phyloP scores from a whole-genome alignment of 2,329 filamentous ascomycete species.

The Calonectria pauciramosa region DNA sequence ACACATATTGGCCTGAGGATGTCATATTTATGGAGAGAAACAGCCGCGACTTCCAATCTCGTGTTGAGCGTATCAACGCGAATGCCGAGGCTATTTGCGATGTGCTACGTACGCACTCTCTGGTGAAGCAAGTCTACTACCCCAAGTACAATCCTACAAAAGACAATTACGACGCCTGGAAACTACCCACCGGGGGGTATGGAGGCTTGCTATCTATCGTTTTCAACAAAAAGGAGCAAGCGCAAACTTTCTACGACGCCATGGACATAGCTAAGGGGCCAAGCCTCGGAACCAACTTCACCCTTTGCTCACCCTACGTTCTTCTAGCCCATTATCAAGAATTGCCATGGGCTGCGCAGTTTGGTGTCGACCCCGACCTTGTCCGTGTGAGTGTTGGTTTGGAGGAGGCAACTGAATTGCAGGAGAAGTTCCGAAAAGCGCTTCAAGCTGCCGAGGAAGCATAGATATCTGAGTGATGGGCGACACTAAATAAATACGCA shows the following conservation, averaged over 20 bases:
- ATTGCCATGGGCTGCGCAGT: slow-evolving; percentile 88
- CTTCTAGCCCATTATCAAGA: slow-evolving; percentile 92
- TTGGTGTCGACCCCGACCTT: slow-evolving; percentile 84
- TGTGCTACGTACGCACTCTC: slow-evolving; percentile 70
- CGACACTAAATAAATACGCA: not conserved
- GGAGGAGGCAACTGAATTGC: slow-evolving; percentile 80
- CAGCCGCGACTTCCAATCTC: slow-evolving; percentile 88
- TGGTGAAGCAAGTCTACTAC: slow-evolving; percentile 87
- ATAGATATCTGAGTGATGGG: slow-evolving; percentile 4
- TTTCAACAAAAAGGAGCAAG: slow-evolving; percentile 78
- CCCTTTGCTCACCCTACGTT: slow-evolving; percentile 90
- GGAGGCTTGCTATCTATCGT: slow-evolving; percentile 90
- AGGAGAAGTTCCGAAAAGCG: slow-evolving; percentile 75
- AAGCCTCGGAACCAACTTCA: slow-evolving; percentile 97
- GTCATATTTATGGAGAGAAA: slow-evolving; percentile 96
- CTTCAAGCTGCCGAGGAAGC: slow-evolving; percentile 68
- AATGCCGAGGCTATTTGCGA: slow-evolving; percentile 89
- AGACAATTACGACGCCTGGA: slow-evolving; percentile 83
- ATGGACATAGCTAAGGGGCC: slow-evolving; percentile 93
- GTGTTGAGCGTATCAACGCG: slow-evolving; percentile 86
- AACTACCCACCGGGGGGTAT: slow-evolving; percentile 83
- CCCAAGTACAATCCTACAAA: slow-evolving; percentile 82
- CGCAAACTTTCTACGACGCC: slow-evolving; percentile 86
- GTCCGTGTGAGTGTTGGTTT: slow-evolving; percentile 91
- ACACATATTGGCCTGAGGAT: slow-evolving; percentile 96